Base-by-base conservation (phyloP, 345 rosid species). In the Acer campestre region DNA sequence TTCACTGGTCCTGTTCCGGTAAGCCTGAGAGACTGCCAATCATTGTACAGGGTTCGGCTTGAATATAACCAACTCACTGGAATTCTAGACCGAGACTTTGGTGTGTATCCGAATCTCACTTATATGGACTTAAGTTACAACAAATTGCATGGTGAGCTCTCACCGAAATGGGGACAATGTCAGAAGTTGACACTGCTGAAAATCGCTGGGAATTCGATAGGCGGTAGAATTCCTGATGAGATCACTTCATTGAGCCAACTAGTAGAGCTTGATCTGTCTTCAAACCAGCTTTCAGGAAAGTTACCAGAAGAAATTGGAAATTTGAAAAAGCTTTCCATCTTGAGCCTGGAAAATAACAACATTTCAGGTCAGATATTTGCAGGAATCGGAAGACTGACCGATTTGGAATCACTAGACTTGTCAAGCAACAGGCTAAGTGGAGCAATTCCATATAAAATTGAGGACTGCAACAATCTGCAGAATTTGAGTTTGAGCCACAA, bases 61-160 rank as follows among this genome's bases (percentile, higher is more conserved):
- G 79, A 85, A 16, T 1, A 49, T 17, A 85, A 85, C 68, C 78
- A 72, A 12, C 74, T 85, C 31, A n/a, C 78, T 13, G 88, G 88
- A 27, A 13, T 48, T 49, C 25, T 82, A 31, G 61, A 63, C 22
- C 61, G 65, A 46, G 82, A 68, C 69, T 80, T 84, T 31, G 78
- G 84, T 0, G 65, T 78, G 1, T 82, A 86, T 71, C 87, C 87
- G 1, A 80, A 80, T 20, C 84, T 86, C 61, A 75, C 61, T 48
- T 80, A 80, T 51, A 78, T 84, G 6, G 85, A 84, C 63, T 70
- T 84, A 1, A 86, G 85, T 23, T 27, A 70, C 84, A 86, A 86
- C 51, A 68, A 67, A 18, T 51, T 83, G 68, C 62, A 20, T 0
- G 89, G 87, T 17, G 73, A 70, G 40, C 65, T 86, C 9, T 80